Evolutionary conservation across 495 filamentous ascomycete species (phyloP).

Genomic region (Xylaria cubensis): DNA sequence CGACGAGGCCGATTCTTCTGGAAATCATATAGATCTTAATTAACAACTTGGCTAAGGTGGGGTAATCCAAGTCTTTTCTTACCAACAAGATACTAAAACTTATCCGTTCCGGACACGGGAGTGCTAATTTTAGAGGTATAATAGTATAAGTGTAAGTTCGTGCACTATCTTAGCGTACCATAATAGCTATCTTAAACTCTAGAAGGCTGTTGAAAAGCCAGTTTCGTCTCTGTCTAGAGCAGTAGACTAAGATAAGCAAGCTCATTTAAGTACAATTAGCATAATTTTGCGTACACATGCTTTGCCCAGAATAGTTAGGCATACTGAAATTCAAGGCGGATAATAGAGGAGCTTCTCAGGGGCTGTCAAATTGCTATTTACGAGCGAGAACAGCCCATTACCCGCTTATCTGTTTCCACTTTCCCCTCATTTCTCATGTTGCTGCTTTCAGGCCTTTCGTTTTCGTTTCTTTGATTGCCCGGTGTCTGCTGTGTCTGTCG

Average conservation of each 20-base stretch:
- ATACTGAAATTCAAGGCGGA: not conserved
- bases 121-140: not conserved
- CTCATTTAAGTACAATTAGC: not conserved
- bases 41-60: not conserved
- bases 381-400: slow-evolving; percentile 14
- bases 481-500: not conserved
- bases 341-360: slow-evolving; percentile 13
- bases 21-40: not conserved
- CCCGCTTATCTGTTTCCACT: slow-evolving; percentile 21
- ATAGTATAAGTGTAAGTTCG: not conserved
- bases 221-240: not conserved
- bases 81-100: not conserved
- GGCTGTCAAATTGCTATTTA: slow-evolving; percentile 6
- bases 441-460: not conserved
- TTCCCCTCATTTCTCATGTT: slow-evolving; percentile 6
- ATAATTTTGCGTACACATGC: not conserved
- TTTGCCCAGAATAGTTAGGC: not conserved
- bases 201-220: not conserved
- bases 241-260: not conserved
- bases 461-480: not conserved
- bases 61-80: not conserved
- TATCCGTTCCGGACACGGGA: not conserved
- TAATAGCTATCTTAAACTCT: not conserved
- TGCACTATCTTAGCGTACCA: not conserved
- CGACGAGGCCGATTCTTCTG: not conserved